Percentiles rank a stretch among this genome's conserved stretches.
Evolutionary conservation across 345 rosid genomes (phyloP).

Genomic region (Laguncularia racemosa): DNA sequence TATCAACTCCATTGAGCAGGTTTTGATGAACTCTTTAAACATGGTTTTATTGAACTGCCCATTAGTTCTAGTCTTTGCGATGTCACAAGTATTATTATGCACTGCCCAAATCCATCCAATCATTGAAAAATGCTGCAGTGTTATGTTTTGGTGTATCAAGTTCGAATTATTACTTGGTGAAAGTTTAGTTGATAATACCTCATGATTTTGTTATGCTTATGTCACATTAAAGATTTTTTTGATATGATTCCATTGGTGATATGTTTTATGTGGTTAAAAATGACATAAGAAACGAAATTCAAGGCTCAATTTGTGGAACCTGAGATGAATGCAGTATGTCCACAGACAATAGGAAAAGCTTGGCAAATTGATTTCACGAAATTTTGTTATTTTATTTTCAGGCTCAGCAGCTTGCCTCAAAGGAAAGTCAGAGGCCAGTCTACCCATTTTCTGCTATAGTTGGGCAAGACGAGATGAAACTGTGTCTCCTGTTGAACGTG

Average conservation of each 20-base stretch:
- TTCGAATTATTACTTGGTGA: not conserved
- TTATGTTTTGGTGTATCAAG: not conserved
- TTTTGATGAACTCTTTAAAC: constrained; percentile 7
- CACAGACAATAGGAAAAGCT: constrained; percentile 1
- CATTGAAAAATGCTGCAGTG: no score
- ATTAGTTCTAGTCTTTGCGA: no score
- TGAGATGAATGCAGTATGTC: not conserved
- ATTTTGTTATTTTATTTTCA: constrained; percentile 15
- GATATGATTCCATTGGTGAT: no score
- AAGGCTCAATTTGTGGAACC: constrained; percentile 1
- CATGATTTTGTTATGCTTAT: no score
- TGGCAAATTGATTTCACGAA: constrained; percentile 6
- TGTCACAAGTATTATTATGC: no score
- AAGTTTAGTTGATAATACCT: no score
- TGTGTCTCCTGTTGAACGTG: constrained; percentile 83
- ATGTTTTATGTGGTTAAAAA: not conserved
- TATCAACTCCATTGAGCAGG: constrained; percentile 64
- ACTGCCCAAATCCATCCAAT: no score
- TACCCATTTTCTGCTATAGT: constrained; percentile 94
- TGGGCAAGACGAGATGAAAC: constrained; percentile 97
- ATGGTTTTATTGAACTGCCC: not conserved
- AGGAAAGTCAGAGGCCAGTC: constrained; percentile 78
- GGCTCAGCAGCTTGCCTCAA: constrained; percentile 46
- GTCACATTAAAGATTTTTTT: no score
- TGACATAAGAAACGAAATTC: not conserved